A percentile compares a stretch with the other conserved stretches of the same genome.
phyloP scores from a whole-genome alignment of 768 basidiomycete species.

The Boletellus ananas region DNA sequence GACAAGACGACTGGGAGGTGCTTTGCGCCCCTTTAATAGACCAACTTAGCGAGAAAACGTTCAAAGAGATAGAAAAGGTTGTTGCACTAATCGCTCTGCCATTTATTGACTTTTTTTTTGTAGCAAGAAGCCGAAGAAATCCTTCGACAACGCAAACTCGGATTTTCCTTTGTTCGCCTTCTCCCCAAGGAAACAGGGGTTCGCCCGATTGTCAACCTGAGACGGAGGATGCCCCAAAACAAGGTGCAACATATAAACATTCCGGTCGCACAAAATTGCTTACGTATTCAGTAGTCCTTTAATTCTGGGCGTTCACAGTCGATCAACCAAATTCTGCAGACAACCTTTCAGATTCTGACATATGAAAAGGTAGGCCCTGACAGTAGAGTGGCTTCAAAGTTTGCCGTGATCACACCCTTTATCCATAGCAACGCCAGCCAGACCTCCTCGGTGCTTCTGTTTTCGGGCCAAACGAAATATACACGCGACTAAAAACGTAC shows the following conservation, averaged over 20 bases:
- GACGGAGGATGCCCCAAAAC: constrained; percentile 41
- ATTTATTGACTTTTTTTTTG: background rate
- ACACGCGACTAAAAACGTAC: constrained; percentile 65
- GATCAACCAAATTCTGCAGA: constrained; percentile 84
- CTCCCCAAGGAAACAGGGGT: constrained; percentile 95
- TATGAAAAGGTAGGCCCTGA: constrained; percentile 68
- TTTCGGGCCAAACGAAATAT: constrained; percentile 80
- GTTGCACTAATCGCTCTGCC: background rate
- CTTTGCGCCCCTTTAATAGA: constrained; percentile 80
- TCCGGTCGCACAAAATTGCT: background rate
- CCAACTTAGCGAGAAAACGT: constrained; percentile 65
- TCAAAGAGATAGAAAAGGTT: constrained; percentile 68
- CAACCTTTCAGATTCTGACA: constrained; percentile 81
- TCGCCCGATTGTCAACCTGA: constrained; percentile 89
- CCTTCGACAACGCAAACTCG: constrained; percentile 66
- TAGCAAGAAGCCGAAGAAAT: constrained; percentile 65
- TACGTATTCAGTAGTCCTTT: constrained; percentile 26
- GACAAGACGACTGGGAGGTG: constrained; percentile 89
- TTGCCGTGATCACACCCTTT: background rate
- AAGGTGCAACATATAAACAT: constrained; percentile 22
- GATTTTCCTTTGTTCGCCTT: constrained; percentile 82
- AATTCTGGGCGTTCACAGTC: constrained; percentile 44
- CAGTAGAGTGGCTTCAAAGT: background rate
- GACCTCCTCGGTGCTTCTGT: constrained; percentile 76
- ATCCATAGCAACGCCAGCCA: constrained; percentile 53